Base-by-base conservation (phyloP, 2,329 filamentous ascomycete species). In the Pseudogymnoascus sp. region DNA sequence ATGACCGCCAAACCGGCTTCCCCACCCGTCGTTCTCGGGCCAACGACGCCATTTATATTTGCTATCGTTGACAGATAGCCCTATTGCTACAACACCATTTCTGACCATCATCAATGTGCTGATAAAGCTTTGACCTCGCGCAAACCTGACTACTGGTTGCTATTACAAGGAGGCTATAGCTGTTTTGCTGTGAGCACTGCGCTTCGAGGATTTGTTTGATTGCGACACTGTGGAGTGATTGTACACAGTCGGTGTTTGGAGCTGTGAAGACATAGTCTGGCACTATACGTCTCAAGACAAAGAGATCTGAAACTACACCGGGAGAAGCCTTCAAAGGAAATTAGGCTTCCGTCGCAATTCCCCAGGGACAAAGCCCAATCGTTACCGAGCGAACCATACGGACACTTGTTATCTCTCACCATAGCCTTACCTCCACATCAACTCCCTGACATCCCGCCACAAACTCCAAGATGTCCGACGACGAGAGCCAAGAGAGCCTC, bases 401-500 rank as follows among this genome's bases (percentile, higher is more conserved):
- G 42, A 26, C 42, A 46, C 42, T 26, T 46, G 42, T 46, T 46
- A 26, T n/a, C 42, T 46, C 11, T 6, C 19, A 46, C 2, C 42
- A 9, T 46, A 21, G 26, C 21, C 21, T 26, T 11, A 1, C 42
- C 13, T 46, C 23, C 21, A 26, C 21, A 46, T 9, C 42, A 46
- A 11, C 42, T 7, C 19, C 40, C 11, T 1, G 1, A 23, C 19
- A 7, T 6, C 42, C n/a, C 42, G 42, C 13, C 42, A 26, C 21
- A 46, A 46, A 10, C 42, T 1, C 42, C 42, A 46, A 46, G 11
- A 46, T 46, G 42, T 46, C 42, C 21, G 42, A 46, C 42, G 42
- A 46, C 42, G 42, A 46, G 13, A 46, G 42, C 42, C 42, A 59
- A 59, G 90, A 93, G 68, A 78, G 72, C 65, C 77, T 88, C 69